phyloP scores from a whole-genome alignment of 2,329 filamentous ascomycete genomes.

The Aspergillus pseudotamarii region DNA sequence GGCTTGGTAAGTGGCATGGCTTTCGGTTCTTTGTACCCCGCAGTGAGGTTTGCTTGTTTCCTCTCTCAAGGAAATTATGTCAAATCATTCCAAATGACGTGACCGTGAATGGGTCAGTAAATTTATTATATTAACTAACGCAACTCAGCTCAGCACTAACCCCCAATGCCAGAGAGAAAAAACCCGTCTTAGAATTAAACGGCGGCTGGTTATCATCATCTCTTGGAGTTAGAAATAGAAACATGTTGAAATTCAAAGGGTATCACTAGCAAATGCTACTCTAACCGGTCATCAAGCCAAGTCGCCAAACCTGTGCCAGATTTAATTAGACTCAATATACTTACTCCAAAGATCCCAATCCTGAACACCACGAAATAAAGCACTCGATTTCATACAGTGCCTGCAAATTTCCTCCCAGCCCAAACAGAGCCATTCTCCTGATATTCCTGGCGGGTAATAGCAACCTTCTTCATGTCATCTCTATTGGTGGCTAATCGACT shows the following conservation, averaged over 20 bases:
- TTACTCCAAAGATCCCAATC: background rate
- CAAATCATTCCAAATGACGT: background rate
- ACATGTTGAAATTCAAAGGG: conserved; percentile 10
- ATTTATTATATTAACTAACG: background rate
- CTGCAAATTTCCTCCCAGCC: conserved; percentile 71
- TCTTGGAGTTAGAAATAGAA: background rate
- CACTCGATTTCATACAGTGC: conserved; percentile 24
- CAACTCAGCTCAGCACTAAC: background rate
- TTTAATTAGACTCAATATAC: conserved; percentile 4
- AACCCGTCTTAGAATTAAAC: background rate
- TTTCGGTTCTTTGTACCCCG: too few relatives aligned
- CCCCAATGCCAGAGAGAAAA: background rate
- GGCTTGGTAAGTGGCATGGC: too few relatives aligned
- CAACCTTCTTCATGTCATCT: conserved; percentile 64
- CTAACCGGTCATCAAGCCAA: background rate
- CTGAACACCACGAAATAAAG: background rate
- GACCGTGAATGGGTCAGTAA: too few relatives aligned
- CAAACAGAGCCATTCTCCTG: conserved; percentile 79
- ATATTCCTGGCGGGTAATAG: conserved; percentile 88
- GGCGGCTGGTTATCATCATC: background rate
- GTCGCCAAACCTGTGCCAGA: conserved; percentile 4
- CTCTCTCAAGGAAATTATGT: background rate
- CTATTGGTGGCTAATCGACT: conserved; percentile 72
- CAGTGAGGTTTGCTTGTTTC: too few relatives aligned
- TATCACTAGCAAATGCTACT: conserved; percentile 15